phyloP scores from a whole-genome alignment of 192 early-diverging fungal species.

The Coemansia sp. region DNA sequence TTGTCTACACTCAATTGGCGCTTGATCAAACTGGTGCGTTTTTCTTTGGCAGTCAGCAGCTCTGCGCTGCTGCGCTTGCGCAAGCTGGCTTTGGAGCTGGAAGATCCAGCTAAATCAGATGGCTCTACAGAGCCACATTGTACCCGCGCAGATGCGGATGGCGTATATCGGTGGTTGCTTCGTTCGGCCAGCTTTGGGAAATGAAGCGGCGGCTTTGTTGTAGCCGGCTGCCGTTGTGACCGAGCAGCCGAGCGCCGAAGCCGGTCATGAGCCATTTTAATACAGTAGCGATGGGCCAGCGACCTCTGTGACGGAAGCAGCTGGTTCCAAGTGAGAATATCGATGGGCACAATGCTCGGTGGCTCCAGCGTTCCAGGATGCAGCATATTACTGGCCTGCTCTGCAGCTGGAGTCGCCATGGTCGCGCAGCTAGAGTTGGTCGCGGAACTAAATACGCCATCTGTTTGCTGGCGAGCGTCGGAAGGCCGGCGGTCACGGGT shows the following conservation, averaged over 20 bases:
- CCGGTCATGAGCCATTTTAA: slow-evolving; percentile 44
- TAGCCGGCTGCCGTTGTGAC: not conserved
- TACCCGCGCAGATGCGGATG: slow-evolving; percentile 10
- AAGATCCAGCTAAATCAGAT: not conserved
- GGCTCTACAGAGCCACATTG: not conserved
- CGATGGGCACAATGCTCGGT: slow-evolving; percentile 40
- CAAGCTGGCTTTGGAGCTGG: not conserved
- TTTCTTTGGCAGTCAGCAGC: slow-evolving; percentile 38
- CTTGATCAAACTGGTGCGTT: slow-evolving; percentile 32
- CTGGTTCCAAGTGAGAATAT: slow-evolving; percentile 51
- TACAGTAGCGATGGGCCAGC: slow-evolving; percentile 42
- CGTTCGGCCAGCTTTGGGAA: slow-evolving; percentile 6
- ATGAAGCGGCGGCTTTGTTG: not conserved
- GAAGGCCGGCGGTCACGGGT: slow-evolving; percentile 1
- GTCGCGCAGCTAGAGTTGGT: slow-evolving; percentile 11
- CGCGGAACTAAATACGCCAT: not conserved
- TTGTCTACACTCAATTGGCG: slow-evolving; percentile 44
- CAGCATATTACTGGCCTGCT: not conserved
- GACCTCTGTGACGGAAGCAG: slow-evolving; percentile 44
- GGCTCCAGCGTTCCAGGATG: slow-evolving; percentile 30
- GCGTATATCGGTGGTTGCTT: slow-evolving; percentile 14
- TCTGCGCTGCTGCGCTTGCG: not conserved
- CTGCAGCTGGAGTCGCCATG: not conserved
- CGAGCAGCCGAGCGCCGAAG: slow-evolving; percentile 2
- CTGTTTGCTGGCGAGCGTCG: not conserved